phyloP scores from a whole-genome alignment of 1,139 yeast genomes.

The Waltiozyma solani region DNA sequence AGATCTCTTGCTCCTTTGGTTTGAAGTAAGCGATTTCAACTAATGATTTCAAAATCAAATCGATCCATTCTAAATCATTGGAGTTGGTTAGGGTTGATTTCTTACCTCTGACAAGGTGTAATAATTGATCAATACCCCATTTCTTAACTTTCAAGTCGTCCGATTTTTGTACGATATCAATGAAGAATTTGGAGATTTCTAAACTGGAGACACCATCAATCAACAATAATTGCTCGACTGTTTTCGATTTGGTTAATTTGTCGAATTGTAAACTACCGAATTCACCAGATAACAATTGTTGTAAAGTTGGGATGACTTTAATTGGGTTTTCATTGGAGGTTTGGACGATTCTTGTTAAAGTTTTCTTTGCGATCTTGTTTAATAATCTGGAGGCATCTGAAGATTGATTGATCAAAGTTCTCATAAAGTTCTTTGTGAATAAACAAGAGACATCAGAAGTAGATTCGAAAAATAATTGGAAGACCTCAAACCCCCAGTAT shows the following conservation, averaged over 20 bases:
- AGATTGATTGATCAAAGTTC: conserved; percentile 72
- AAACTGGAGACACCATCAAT: conserved; percentile 17
- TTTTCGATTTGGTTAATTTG: conserved; percentile 62
- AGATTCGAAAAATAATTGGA: conserved; percentile 36
- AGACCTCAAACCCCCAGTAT: conserved; percentile 76
- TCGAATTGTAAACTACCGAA: conserved; percentile 69
- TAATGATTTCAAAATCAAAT: conserved; percentile 40
- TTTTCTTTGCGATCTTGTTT: conserved; percentile 52
- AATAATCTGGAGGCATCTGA: conserved; percentile 56
- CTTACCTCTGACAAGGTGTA: conserved; percentile 45
- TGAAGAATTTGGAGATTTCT: conserved; percentile 24
- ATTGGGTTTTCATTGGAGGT: conserved; percentile 28
- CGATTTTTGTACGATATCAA: conserved; percentile 18
- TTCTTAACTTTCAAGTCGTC: conserved; percentile 32
- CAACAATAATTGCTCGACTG: conserved; percentile 38
- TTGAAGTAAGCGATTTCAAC: conserved; percentile 49
- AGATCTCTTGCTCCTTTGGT: conserved; percentile 1
- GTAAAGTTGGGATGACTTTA: conserved; percentile 38
- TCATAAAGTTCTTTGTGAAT: conserved; percentile 62
- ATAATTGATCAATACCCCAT: conserved; percentile 62
- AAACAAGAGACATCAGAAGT: conserved; percentile 29
- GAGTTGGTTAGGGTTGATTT: conserved; percentile 20
- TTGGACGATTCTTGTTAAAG: conserved; percentile 34
- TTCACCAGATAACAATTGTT: conserved; percentile 37
- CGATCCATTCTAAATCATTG: conserved; percentile 30